Percentiles rank a stretch among this genome's conserved stretches.
Conservation (phyloP, 148 eudicot genomes). For the Rhododendron williamsianum region DNA sequence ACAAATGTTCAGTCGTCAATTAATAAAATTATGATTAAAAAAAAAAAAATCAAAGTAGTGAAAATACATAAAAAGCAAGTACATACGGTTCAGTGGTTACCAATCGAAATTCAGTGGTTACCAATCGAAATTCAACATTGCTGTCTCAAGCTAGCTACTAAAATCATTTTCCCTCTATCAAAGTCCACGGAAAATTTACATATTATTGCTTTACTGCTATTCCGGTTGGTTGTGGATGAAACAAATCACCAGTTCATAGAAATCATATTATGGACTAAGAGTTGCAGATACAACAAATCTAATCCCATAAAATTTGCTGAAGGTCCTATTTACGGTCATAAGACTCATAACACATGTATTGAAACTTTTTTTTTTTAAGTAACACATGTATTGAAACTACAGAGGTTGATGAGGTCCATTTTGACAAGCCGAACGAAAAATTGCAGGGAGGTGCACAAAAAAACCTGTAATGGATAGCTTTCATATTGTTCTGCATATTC, state of each 20-base stretch:
- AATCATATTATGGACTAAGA: neutral
- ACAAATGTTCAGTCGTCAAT: neutral
- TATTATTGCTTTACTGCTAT: neutral
- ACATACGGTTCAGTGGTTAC: neutral
- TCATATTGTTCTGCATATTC: constrained; percentile 71
- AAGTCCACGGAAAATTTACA: neutral
- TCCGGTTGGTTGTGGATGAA: neutral
- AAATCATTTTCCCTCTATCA: neutral
- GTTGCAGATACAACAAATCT: neutral
- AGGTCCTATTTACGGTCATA: neutral
- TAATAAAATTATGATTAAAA: neutral
- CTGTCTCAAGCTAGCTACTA: neutral
- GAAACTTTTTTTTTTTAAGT: too few relatives aligned
- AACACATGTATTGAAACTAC: neutral
- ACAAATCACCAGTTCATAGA: neutral
- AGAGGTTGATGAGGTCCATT: neutral
- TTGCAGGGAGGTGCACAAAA: constrained; percentile 5
- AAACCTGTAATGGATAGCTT: constrained; percentile 74
- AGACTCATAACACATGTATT: too few relatives aligned
- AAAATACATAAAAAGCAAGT: neutral
- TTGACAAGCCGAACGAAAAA: neutral
- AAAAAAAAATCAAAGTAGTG: neutral
- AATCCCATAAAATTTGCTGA: neutral
- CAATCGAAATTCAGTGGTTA: neutral
- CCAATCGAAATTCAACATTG: neutral